These are phyloP conservation scores for Syncephalis plumigaleata DNA, from an alignment of 371 early-diverging fungal genomes.

Conservation along the genomic window DNA sequence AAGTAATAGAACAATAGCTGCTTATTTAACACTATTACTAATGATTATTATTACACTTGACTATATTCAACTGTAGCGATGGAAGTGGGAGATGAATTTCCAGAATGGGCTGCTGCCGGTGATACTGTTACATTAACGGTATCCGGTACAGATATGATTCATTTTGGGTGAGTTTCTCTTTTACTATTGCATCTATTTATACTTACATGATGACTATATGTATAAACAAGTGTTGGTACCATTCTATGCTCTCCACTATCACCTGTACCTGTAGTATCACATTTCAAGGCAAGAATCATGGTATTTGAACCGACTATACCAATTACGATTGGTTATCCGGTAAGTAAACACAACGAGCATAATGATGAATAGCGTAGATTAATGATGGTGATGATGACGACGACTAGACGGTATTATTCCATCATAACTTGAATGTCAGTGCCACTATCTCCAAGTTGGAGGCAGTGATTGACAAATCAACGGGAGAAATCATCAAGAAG, in stretches of 20 bases:
- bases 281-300: slow-evolving; percentile 71
- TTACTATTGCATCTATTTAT: neutral
- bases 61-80: slow-evolving; percentile 20
- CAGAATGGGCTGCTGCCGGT: slow-evolving; percentile 84
- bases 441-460: slow-evolving; percentile 53
- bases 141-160: slow-evolving; percentile 58
- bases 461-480: slow-evolving; percentile 55
- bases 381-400: no score
- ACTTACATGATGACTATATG: neutral
- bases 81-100: slow-evolving; percentile 47
- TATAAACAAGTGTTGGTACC: slow-evolving; percentile 37
- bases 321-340: slow-evolving; percentile 79
- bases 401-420: slow-evolving; percentile 50
- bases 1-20: no score
- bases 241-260: slow-evolving; percentile 46
- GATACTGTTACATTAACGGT: slow-evolving; percentile 71
- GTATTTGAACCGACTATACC: slow-evolving; percentile 82
- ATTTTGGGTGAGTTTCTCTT: slow-evolving; percentile 32
- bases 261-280: slow-evolving; percentile 52
- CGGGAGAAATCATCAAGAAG: slow-evolving; percentile 65
- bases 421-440: slow-evolving; percentile 62
- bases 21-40: no score
- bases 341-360: slow-evolving; percentile 13
- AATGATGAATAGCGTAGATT: neutral
- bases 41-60: neutral